A percentile compares a stretch with the other conserved stretches of the same genome.
Conservation (phyloP, 1,139 yeast species). For the Hansenula sp. region DNA sequence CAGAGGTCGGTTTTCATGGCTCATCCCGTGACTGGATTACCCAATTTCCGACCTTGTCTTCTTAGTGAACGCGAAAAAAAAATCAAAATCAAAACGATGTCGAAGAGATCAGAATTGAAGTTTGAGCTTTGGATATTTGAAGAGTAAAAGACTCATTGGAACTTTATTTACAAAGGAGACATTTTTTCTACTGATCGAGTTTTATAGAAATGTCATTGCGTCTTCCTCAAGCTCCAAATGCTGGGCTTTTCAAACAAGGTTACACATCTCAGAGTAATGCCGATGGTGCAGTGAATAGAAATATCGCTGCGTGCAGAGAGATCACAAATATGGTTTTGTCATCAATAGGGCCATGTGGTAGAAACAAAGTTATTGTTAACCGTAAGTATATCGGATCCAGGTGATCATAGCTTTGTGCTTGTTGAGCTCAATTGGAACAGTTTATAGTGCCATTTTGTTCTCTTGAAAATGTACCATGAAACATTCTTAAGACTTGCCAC, state of each 20-base stretch:
- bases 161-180: too few species aligned
- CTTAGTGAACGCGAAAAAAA: not conserved
- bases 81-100: not conserved
- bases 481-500: conserved; percentile 1
- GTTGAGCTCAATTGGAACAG: not conserved
- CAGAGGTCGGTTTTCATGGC: not conserved
- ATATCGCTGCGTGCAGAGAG: conserved; percentile 92
- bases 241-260: conserved; percentile 96
- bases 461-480: too few species aligned
- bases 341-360: conserved; percentile 96
- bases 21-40: not conserved
- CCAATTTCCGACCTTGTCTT: conserved; percentile 1
- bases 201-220: conserved; percentile 66
- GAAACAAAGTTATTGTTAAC: conserved; percentile 93
- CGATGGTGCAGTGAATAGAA: conserved; percentile 92
- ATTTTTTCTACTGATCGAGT: too few species aligned
- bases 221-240: conserved; percentile 88
- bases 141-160: not conserved
- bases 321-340: conserved; percentile 88
- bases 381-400: conserved; percentile 27
- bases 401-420: too few species aligned
- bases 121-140: not conserved
- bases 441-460: too few species aligned
- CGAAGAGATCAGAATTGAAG: not conserved
- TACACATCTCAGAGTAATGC: conserved; percentile 83